Base-by-base conservation (phyloP, 306 rosid genomes). In the Inga laurina region DNA sequence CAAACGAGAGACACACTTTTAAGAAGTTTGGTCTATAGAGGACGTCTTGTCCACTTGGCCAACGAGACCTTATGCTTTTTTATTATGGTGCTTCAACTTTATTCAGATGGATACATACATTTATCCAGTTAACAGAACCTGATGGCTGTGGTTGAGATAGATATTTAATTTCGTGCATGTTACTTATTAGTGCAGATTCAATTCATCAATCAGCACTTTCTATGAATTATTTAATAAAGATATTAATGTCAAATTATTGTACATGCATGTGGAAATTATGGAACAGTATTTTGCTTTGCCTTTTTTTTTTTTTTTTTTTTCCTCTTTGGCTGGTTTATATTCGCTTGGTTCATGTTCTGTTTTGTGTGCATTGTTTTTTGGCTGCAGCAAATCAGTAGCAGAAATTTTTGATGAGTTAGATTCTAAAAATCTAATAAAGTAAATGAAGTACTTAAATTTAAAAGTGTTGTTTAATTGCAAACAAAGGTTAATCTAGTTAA, bases 11-110 rank as follows among this genome's bases (percentile, higher is more conserved):
- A 3, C 16, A 7, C 14, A 2, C 21, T 69, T 3, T 2, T 10
- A 13, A 21, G 13, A 67, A 39, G 49, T 19, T 39, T 69, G 74
- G 74, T 69, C 74, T 39, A 69, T 69, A n/a, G 21, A 69, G 32
- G 51, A 69, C 74, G 51, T 21, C 74, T 69, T 69, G 21, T 10
- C 71, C n/a, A 35, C n/a, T 37, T 35, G 30, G 74, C 74, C 74
- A 39, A 8, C 2, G 12, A 39, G 74, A 8, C 72, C 8, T 19
- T 21, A 21, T 39, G 74, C 74, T 69, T 69, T 69, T 69, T 34
- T 10, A 6, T 59, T 22, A 3, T 69, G 5, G 74, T 69, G 74
- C 74, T 69, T 18, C 15, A 39, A 5, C 74, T 69, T 69, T 69
- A 69, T 69, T 9, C 24, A 18, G 74, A 69, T 19, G 10, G 74